These are phyloP conservation scores for Cryphonectria carpinicola DNA, from an alignment of 2,329 filamentous ascomycete species.

Conservation along the genomic window DNA sequence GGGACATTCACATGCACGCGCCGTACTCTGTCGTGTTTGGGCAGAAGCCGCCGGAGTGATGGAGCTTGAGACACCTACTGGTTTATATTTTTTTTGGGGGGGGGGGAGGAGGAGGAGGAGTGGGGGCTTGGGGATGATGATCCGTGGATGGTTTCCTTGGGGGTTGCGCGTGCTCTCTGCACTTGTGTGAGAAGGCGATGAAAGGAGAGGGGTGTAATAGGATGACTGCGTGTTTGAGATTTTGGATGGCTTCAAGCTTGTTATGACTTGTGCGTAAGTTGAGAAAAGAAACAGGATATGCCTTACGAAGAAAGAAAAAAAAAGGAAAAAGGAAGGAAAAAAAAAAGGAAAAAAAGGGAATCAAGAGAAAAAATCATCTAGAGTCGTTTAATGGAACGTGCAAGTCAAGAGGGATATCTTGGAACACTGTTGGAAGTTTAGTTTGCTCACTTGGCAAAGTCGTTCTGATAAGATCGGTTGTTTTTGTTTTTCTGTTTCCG, in stretches of 20 bases:
- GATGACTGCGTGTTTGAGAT: background rate
- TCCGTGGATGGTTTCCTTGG: background rate
- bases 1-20: conserved; percentile 47
- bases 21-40: conserved; percentile 48
- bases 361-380: background rate
- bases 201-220: background rate
- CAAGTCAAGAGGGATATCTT: background rate
- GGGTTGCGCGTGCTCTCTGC: background rate
- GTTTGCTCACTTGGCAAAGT: background rate
- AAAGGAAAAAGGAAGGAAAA: background rate
- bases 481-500: background rate
- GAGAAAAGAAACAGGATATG: background rate
- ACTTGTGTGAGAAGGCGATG: background rate
- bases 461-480: background rate
- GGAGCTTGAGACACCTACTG: background rate
- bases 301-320: background rate
- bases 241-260: background rate
- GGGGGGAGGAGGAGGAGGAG: too few relatives aligned
- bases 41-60: conserved; percentile 43
- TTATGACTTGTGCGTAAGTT: background rate
- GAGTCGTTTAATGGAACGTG: background rate
- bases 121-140: too few relatives aligned
- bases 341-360: background rate
- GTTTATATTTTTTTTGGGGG: too few relatives aligned
- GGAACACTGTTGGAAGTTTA: background rate